Conservation (phyloP, 257 asterid genomes). For the Solanum chmielewskii region DNA sequence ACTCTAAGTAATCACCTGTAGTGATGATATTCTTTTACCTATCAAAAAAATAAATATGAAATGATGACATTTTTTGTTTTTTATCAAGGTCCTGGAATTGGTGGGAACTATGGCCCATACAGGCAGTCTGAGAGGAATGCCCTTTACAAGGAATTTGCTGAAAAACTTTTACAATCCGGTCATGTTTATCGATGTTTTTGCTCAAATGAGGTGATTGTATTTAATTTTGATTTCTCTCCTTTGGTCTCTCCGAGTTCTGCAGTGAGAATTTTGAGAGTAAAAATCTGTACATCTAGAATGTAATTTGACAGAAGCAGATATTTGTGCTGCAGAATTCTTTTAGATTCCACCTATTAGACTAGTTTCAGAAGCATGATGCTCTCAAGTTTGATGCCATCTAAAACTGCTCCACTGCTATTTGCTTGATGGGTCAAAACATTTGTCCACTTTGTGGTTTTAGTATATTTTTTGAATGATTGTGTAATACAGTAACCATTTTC, state of each 20-base stretch:
- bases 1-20: neutral
- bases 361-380: neutral
- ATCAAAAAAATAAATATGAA: neutral
- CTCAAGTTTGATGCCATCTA: neutral
- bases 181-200: conserved; percentile 94
- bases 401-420: neutral
- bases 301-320: neutral
- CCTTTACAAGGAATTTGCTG: conserved; percentile 76
- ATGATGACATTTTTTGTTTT: neutral
- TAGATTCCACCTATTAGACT: neutral
- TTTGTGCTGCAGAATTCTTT: neutral
- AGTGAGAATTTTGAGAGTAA: neutral
- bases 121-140: conserved; percentile 89
- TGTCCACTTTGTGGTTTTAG: neutral
- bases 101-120: conserved; percentile 84
- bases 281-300: neutral
- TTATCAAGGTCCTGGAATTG: conserved; percentile 70
- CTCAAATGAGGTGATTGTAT: conserved; percentile 51
- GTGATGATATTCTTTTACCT: neutral
- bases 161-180: conserved; percentile 62
- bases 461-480: neutral
- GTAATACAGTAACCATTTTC: neutral
- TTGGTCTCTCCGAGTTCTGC: neutral
- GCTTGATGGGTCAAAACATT: neutral
- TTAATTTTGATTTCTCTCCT: neutral